A percentile compares a stretch with the other conserved stretches of the same genome.
These are phyloP conservation scores for Pinus tabuliformis DNA, from an alignment of 75 land plant genomes.

Conservation along the genomic window DNA sequence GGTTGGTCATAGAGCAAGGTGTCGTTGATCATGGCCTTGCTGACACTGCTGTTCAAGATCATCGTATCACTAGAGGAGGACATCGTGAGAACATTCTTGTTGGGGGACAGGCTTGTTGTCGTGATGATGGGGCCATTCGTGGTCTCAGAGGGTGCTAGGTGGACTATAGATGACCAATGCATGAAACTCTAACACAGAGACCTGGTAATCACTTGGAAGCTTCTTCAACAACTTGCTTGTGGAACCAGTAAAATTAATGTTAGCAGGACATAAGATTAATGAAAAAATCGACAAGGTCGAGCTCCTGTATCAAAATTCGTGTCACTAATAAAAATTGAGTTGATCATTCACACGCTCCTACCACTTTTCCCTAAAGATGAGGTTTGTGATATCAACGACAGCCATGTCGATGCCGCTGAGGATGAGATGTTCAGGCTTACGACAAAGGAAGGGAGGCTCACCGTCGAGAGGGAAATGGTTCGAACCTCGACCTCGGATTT, in stretches of 20 bases:
- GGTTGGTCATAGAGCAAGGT: conserved; percentile 46
- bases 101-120: conserved; percentile 27
- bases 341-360: conserved; percentile 59
- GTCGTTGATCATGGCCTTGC: conserved; percentile 35
- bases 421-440: conserved; percentile 69
- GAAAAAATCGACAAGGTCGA: conserved; percentile 76
- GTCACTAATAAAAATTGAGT: conserved; percentile 66
- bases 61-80: conserved; percentile 39
- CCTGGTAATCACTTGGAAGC: conserved; percentile 26
- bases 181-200: conserved; percentile 30
- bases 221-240: conserved; percentile 34
- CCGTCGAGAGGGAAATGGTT: conserved; percentile 48
- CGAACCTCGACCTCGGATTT: conserved; percentile 29
- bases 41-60: conserved; percentile 29
- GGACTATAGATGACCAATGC: conserved; percentile 40
- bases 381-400: conserved; percentile 63
- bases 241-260: conserved; percentile 36
- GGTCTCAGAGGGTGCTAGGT: conserved; percentile 31
- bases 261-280: conserved; percentile 49
- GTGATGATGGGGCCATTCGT: conserved; percentile 45
- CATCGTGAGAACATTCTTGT: conserved; percentile 33
- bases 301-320: conserved; percentile 67
- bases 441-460: conserved; percentile 56
- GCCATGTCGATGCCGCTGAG: conserved; percentile 66
- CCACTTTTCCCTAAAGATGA: conserved; percentile 66